phyloP scores from a whole-genome alignment of 2,329 filamentous ascomycete species.

The Colletotrichum sansevieriae region DNA sequence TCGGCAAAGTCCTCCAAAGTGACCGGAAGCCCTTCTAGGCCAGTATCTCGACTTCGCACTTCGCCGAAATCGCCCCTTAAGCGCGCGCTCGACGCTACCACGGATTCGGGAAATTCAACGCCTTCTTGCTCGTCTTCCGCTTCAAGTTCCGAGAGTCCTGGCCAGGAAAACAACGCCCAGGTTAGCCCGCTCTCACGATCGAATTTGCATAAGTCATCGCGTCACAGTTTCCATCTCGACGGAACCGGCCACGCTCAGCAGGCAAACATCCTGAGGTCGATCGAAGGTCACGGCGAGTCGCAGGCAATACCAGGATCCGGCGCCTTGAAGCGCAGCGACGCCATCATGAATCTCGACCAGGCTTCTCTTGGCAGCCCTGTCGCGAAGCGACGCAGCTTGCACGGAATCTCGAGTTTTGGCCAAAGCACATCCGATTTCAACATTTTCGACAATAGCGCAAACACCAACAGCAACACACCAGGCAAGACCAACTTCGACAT shows the following conservation, averaged over 20 bases:
- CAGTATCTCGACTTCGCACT: conserved; percentile 72
- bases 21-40: conserved; percentile 64
- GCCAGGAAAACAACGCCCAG: conserved; percentile 60
- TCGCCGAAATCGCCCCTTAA: conserved; percentile 87
- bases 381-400: conserved; percentile 89
- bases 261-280: conserved; percentile 61
- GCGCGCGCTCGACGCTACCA: conserved; percentile 77
- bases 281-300: conserved; percentile 66
- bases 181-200: conserved; percentile 58
- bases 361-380: conserved; percentile 85
- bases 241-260: conserved; percentile 66
- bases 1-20: conserved; percentile 73
- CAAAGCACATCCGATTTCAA: conserved; percentile 71
- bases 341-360: conserved; percentile 88
- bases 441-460: conserved; percentile 76
- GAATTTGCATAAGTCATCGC: conserved; percentile 61
- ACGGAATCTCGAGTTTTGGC: conserved; percentile 76
- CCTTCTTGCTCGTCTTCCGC: conserved; percentile 72
- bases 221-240: conserved; percentile 71
- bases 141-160: conserved; percentile 56
- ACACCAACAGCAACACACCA: conserved; percentile 51
- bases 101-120: conserved; percentile 68
- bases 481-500: conserved; percentile 60
- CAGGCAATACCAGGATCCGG: conserved; percentile 65
- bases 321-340: conserved; percentile 92